Evolutionary conservation across 805 yeast genomes (phyloP).

Genomic region (Pichia membranifaciens): DNA sequence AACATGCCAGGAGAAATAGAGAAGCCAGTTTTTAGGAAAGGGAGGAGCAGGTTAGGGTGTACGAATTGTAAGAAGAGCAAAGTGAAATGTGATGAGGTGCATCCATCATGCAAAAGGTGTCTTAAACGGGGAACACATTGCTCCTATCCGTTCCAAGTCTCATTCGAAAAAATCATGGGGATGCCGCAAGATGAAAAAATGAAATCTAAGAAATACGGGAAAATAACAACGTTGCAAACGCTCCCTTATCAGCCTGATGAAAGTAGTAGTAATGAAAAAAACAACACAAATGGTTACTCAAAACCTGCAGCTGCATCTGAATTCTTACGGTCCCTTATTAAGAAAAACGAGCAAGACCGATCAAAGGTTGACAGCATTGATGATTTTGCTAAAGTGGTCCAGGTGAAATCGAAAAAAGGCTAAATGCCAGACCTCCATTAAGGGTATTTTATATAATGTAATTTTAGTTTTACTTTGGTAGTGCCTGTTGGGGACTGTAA

Average conservation of each 20-base stretch:
- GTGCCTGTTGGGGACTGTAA: too few species aligned
- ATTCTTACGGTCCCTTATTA: not conserved
- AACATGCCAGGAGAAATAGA: too few species aligned
- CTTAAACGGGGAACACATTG: slow-evolving; percentile 5
- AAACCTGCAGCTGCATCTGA: slow-evolving; percentile 5
- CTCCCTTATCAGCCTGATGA: not conserved
- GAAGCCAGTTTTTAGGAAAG: not conserved
- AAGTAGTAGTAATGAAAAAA: not conserved
- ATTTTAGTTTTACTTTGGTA: not conserved
- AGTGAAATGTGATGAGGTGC: slow-evolving; percentile 21
- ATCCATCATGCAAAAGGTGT: slow-evolving; percentile 19
- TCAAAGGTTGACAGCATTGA: not conserved
- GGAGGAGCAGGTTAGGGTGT: slow-evolving; percentile 11
- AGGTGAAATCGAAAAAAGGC: not conserved
- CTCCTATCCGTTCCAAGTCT: slow-evolving; percentile 10
- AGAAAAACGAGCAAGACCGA: not conserved
- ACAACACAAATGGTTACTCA: not conserved
- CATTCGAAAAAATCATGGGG: slow-evolving; percentile 5
- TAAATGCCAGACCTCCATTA: not conserved
- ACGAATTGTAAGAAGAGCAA: slow-evolving; percentile 18
- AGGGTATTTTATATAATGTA: not conserved
- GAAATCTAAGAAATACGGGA: not conserved
- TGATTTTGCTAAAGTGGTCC: slow-evolving; percentile 6
- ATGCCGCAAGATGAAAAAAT: not conserved
- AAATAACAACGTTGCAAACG: not conserved